A percentile compares a stretch with the other conserved stretches of the same genome.
These are phyloP conservation scores for Diversispora eburnea DNA, from an alignment of 192 early-diverging fungal species.

Conservation along the genomic window DNA sequence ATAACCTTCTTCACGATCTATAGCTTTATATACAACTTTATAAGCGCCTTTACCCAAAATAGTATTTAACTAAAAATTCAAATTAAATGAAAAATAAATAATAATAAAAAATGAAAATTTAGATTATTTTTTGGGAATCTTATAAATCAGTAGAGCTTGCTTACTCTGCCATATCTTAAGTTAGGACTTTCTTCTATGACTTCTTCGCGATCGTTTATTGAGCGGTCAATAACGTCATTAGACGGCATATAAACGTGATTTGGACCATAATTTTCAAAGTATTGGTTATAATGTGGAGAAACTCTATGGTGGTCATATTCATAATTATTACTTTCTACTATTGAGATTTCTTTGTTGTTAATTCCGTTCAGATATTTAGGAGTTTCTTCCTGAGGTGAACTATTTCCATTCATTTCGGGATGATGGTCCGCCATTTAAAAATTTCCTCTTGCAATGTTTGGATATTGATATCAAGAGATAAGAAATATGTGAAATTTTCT, in stretches of 20 bases:
- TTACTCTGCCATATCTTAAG: constrained; percentile 50
- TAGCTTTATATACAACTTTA: constrained; percentile 84
- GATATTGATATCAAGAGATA: neutral
- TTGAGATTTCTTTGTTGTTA: neutral
- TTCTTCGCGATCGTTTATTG: constrained; percentile 50
- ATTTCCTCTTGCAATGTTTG: neutral
- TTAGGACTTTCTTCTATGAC: constrained; percentile 53
- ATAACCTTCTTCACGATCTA: constrained; percentile 84
- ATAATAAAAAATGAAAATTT: neutral
- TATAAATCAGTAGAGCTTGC: constrained; percentile 17
- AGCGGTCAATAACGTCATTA: constrained; percentile 52
- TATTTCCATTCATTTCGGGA: constrained; percentile 11
- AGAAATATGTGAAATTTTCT: neutral
- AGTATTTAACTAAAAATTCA: constrained; percentile 43
- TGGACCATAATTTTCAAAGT: neutral
- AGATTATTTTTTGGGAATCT: neutral
- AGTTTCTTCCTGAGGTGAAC: neutral
- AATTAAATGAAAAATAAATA: neutral
- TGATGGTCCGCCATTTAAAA: constrained; percentile 20
- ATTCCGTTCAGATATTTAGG: neutral
- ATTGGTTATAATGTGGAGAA: neutral
- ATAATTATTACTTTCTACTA: neutral
- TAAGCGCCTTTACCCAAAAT: constrained; percentile 79
- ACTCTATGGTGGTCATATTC: neutral
- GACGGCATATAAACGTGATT: neutral